Conservation (phyloP, 176 grass and related monocot genomes). For the Ensete glaucum region DNA sequence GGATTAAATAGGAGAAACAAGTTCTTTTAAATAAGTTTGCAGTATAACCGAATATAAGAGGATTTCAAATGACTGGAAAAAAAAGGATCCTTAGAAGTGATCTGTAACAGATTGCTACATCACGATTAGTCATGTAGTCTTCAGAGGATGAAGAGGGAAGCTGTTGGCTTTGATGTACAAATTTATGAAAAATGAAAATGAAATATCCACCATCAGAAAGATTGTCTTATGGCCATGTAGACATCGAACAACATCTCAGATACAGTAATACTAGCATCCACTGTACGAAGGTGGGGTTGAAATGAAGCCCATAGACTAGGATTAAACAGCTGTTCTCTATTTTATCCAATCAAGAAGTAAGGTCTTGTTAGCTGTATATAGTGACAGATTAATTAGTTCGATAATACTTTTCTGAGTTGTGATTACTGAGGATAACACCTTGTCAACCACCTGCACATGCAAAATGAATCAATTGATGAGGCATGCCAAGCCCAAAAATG, state of each 20-base stretch:
- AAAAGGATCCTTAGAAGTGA: background rate
- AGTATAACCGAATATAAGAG: background rate
- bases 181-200: background rate
- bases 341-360: slow-evolving; percentile 1
- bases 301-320: background rate
- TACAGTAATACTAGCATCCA: background rate
- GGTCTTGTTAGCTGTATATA: background rate
- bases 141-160: too few relatives aligned
- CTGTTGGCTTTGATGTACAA: background rate
- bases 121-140: background rate
- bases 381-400: background rate
- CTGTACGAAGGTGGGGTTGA: background rate
- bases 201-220: background rate
- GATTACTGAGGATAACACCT: background rate
- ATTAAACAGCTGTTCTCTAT: background rate
- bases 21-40: background rate
- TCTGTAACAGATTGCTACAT: background rate
- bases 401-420: background rate
- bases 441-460: too few relatives aligned
- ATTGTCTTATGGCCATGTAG: background rate
- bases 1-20: too few relatives aligned
- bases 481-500: background rate
- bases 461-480: background rate
- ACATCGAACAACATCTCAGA: background rate
- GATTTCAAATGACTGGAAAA: background rate